Evolutionary conservation across 2,329 filamentous ascomycete genomes (phyloP).

Genomic region (Chlorencoelia australis): DNA sequence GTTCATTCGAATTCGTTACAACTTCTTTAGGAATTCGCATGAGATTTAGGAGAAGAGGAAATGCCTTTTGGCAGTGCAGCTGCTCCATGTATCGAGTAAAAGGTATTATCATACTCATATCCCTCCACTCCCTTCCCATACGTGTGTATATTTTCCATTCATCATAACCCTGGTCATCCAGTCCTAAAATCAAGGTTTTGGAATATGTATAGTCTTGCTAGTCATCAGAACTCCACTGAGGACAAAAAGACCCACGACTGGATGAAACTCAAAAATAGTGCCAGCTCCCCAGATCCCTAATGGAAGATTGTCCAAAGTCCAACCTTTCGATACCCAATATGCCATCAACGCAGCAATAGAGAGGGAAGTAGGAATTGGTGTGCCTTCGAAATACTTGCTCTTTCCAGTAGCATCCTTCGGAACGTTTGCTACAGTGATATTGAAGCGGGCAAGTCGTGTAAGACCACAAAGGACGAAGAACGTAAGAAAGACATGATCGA

Average conservation of each 20-base stretch:
- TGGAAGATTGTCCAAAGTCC: constrained; percentile 71
- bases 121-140: neutral
- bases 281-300: constrained; percentile 59
- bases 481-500: constrained; percentile 70
- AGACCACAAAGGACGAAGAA: constrained; percentile 94
- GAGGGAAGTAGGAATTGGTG: constrained; percentile 86
- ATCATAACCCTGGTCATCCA: constrained; percentile 1
- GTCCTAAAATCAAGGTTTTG: constrained; percentile 58
- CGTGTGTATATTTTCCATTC: neutral
- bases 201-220: constrained; percentile 88
- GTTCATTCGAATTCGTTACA: no score
- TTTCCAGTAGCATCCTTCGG: constrained; percentile 91
- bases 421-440: constrained; percentile 81
- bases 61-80: no score
- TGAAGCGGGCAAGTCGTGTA: constrained; percentile 90
- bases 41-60: no score
- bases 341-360: constrained; percentile 76
- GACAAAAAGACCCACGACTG: constrained; percentile 69
- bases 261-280: constrained; percentile 71
- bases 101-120: no score
- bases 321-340: constrained; percentile 75
- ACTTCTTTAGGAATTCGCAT: no score
- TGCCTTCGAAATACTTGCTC: constrained; percentile 92
- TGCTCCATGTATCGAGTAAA: no score
- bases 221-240: constrained; percentile 91